These are phyloP conservation scores for Hibiscus syriacus DNA, from an alignment of 345 rosid species.

Conservation along the genomic window DNA sequence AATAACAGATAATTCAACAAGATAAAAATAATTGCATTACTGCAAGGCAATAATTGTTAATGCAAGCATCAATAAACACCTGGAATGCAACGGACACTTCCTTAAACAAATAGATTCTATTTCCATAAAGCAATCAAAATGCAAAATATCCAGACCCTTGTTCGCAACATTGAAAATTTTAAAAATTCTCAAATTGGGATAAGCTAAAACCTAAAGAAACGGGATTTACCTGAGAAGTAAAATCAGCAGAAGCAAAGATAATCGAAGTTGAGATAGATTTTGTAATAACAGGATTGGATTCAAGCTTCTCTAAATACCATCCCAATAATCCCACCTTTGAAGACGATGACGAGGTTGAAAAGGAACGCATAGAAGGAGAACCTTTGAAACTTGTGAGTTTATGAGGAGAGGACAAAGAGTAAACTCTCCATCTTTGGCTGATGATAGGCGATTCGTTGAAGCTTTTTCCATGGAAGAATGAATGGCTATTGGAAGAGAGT, in stretches of 20 bases:
- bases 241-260: constrained; percentile 42
- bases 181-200: background rate
- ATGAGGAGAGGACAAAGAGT: background rate
- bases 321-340: constrained; percentile 27
- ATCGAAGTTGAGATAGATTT: constrained; percentile 39
- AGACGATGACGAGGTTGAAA: constrained; percentile 11
- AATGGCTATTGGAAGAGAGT: constrained; percentile 1
- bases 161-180: background rate
- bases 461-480: background rate
- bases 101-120: background rate
- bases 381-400: background rate
- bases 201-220: background rate
- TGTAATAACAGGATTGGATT: constrained; percentile 31
- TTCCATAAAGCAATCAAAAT: background rate
- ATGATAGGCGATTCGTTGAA: background rate
- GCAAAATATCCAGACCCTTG: background rate
- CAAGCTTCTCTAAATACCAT: constrained; percentile 45
- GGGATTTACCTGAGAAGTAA: constrained; percentile 39
- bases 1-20: background rate
- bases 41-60: background rate
- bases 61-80: background rate
- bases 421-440: background rate
- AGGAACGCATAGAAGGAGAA: background rate
- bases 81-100: background rate
- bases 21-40: background rate